These are phyloP conservation scores for Penicillium cinerascens DNA, from an alignment of 495 filamentous ascomycete species.

Conservation along the genomic window DNA sequence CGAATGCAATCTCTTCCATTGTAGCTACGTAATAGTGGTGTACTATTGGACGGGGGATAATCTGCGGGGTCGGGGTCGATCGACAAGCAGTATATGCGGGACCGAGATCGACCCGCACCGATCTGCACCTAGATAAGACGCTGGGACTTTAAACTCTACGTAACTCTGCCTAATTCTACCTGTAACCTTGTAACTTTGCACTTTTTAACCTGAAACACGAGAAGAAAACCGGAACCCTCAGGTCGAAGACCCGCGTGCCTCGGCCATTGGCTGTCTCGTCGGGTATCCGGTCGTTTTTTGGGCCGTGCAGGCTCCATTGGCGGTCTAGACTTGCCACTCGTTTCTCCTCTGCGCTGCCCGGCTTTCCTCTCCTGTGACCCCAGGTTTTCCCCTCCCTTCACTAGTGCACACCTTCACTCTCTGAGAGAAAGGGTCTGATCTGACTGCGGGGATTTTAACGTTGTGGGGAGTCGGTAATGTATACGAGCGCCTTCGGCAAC, in stretches of 20 bases:
- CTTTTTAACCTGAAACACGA: background rate
- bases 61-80: background rate
- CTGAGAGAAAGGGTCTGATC: too few relatives aligned
- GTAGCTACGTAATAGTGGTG: background rate
- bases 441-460: background rate
- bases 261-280: constrained; percentile 4
- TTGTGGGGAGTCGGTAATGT: constrained; percentile 4
- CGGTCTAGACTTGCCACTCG: background rate
- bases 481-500: constrained; percentile 3
- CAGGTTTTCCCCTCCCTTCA: background rate
- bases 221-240: background rate
- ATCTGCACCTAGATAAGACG: background rate
- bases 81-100: background rate
- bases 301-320: background rate
- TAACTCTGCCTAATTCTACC: background rate
- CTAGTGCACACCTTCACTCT: background rate
- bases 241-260: background rate
- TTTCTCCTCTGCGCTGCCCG: background rate
- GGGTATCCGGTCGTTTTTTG: constrained; percentile 7
- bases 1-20: constrained; percentile 1
- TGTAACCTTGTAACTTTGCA: background rate
- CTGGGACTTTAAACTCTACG: background rate
- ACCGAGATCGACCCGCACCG: background rate
- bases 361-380: background rate
- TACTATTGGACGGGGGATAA: background rate